Evolutionary conservation across 163 green algal species (phyloP).

Genomic region (Chlamydomonas reinhardtii): DNA sequence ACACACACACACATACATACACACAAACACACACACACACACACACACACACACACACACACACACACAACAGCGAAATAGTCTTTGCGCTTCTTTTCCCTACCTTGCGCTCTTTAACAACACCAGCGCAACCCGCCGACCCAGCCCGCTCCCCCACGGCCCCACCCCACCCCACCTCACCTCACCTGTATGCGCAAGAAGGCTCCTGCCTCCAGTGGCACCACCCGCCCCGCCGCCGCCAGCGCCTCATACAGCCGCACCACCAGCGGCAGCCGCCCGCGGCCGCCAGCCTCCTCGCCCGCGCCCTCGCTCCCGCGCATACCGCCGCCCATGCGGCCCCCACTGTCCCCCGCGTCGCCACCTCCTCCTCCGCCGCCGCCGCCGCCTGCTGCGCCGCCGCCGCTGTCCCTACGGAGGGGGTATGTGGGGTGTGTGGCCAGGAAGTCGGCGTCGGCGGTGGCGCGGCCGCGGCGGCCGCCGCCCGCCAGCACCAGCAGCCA

Average conservation of each 20-base stretch:
- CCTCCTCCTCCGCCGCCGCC: background rate
- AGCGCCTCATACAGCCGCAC: conserved; percentile 47
- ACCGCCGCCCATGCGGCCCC: background rate
- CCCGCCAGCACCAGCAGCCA: conserved; percentile 50
- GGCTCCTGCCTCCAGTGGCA: conserved; percentile 42
- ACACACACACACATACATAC: too few relatives aligned
- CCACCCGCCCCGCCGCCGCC: conserved; percentile 44
- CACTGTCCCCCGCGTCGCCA: background rate
- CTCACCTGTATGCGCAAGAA: conserved; percentile 49
- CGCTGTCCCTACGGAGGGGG: background rate
- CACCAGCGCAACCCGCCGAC: too few relatives aligned
- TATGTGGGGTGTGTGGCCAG: conserved; percentile 33
- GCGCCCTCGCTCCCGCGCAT: background rate
- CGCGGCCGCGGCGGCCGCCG: conserved; percentile 22
- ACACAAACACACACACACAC: too few relatives aligned
- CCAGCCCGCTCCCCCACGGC: too few relatives aligned
- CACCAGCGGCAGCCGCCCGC: conserved; percentile 23
- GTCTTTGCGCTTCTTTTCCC: too few relatives aligned
- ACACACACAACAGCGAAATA: too few relatives aligned
- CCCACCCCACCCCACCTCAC: background rate
- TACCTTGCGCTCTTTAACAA: too few relatives aligned
- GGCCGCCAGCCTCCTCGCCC: too few relatives aligned
- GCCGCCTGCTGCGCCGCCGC: background rate
- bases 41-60: too few relatives aligned
- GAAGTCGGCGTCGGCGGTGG: conserved; percentile 49